These are phyloP conservation scores for Tricholoma saponaceum DNA, from an alignment of 768 basidiomycete genomes.

Conservation along the genomic window DNA sequence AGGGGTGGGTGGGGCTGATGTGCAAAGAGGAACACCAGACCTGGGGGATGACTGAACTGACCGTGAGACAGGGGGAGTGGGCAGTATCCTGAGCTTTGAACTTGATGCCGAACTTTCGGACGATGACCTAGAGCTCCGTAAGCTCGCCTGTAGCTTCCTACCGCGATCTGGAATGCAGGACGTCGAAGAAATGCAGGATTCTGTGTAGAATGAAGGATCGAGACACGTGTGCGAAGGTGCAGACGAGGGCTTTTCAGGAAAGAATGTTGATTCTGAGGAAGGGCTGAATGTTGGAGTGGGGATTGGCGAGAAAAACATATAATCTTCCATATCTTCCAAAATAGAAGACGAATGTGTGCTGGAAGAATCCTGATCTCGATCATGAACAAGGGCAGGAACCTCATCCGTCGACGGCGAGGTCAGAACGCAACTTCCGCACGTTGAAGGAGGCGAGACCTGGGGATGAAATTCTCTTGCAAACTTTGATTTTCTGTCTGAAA, in stretches of 20 bases:
- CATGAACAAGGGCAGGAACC: slow-evolving; percentile 38
- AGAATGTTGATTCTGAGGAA: too few relatives aligned
- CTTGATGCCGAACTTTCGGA: too few relatives aligned
- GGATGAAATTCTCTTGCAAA: slow-evolving; percentile 54
- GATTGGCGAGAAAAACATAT: slow-evolving; percentile 24
- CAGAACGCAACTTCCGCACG: slow-evolving; percentile 20
- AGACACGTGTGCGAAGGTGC: slow-evolving; percentile 43
- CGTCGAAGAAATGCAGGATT: slow-evolving; percentile 29
- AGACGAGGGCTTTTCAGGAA: slow-evolving; percentile 30
- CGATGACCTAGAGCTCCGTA: too few relatives aligned
- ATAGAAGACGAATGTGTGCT: slow-evolving; percentile 23
- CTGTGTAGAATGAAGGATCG: slow-evolving; percentile 36
- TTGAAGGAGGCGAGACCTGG: slow-evolving; percentile 24
- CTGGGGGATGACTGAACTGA: too few relatives aligned
- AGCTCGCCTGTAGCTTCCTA: slow-evolving; percentile 10
- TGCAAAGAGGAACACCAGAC: too few relatives aligned
- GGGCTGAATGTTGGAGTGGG: slow-evolving; percentile 22
- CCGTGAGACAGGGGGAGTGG: too few relatives aligned
- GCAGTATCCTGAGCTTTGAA: too few relatives aligned
- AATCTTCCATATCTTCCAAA: slow-evolving; percentile 29
- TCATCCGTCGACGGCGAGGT: slow-evolving; percentile 31
- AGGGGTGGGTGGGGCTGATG: too few relatives aligned
- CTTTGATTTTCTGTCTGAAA: slow-evolving; percentile 41
- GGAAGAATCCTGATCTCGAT: slow-evolving; percentile 24
- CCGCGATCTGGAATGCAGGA: slow-evolving; percentile 34